Conservation (phyloP, 1,284 basidiomycete genomes). For the Sporisorium scitamineum region DNA sequence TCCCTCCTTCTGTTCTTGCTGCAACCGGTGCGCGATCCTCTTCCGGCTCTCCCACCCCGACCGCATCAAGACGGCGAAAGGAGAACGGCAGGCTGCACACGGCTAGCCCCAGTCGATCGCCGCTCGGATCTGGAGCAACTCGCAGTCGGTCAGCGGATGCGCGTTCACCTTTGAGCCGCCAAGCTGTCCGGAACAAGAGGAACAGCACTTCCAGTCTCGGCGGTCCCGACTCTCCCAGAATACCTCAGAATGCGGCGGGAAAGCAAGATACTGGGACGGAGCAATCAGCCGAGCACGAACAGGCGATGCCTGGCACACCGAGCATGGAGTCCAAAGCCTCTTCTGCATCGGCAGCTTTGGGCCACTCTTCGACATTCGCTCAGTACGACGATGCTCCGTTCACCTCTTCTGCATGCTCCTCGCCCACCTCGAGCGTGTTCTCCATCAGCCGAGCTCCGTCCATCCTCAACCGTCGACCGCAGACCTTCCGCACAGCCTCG, state of each 20-base stretch:
- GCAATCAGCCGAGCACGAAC: not conserved
- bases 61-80: conserved; percentile 11
- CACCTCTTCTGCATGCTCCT: conserved; percentile 6
- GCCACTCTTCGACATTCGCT: not conserved
- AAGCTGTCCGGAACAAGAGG: conserved; percentile 19
- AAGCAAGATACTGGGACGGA: conserved; percentile 15
- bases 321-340: conserved; percentile 33
- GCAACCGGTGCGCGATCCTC: not conserved
- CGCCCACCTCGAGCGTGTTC: conserved; percentile 35
- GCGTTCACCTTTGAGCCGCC: conserved; percentile 18
- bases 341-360: conserved; percentile 13
- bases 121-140: not conserved
- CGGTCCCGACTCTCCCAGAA: conserved; percentile 4
- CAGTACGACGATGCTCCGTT: conserved; percentile 8
- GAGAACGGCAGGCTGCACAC: conserved; percentile 30
- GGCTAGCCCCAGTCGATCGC: conserved; percentile 34
- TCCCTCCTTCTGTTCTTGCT: conserved; percentile 1
- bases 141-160: conserved; percentile 25
- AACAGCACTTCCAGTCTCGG: conserved; percentile 25
- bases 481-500: conserved; percentile 47
- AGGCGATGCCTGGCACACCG: conserved; percentile 8
- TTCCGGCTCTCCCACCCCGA: conserved; percentile 13
- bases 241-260: not conserved
- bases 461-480: conserved; percentile 58
- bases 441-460: conserved; percentile 40